Base-by-base conservation (phyloP, 2,329 filamentous ascomycete species). In the Akanthomyces uredinophilus region DNA sequence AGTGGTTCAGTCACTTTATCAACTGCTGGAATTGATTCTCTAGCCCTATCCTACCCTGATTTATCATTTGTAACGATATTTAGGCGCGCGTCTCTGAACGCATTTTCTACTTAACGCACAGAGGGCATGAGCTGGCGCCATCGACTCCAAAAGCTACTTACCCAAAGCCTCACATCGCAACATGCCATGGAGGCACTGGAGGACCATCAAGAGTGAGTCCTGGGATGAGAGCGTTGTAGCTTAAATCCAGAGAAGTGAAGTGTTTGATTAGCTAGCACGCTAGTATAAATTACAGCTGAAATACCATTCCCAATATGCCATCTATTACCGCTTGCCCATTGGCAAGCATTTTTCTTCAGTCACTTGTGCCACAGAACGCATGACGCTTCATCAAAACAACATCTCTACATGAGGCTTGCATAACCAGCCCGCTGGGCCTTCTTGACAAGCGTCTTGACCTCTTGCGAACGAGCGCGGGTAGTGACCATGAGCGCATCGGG, bases 401-500 rank as follows among this genome's bases (percentile, higher is more conserved):
- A 22, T 62, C 46, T 62, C 44, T 62, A 69, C 63, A 68, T 62
- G 41, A 68, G 53, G 18, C 58, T 66, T 50, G 65, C 66, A 53
- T 66, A 69, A 24, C 68, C 68, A 16, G 67, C 66, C 44, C 67
- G 67, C 27, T 66, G 66, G 50, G 67, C 68, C 52, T 67, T 69
- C 49, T 68, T 67, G 52, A 69, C 68, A 43, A 69, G 66, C 5
- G 67, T 66, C 57, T 69, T 69, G 58, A 69, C 68, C 57, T 69
- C 68, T 59, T 69, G 68, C 16, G 68, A 68, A 64, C 68, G 68
- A 24, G 68, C 68, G 57, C 68, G 64, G 37, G 68, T 69, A 1
- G 68, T 69, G 39, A 69, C 65, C 67, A 69, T 68, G 65, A 69
- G 68, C 20, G 68, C 68, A 60, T 69, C 68, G 32, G 68, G 68